Evolutionary conservation across 352 stramenopile genomes (phyloP).

Genomic region (Globisporangium cylindrosporum): DNA sequence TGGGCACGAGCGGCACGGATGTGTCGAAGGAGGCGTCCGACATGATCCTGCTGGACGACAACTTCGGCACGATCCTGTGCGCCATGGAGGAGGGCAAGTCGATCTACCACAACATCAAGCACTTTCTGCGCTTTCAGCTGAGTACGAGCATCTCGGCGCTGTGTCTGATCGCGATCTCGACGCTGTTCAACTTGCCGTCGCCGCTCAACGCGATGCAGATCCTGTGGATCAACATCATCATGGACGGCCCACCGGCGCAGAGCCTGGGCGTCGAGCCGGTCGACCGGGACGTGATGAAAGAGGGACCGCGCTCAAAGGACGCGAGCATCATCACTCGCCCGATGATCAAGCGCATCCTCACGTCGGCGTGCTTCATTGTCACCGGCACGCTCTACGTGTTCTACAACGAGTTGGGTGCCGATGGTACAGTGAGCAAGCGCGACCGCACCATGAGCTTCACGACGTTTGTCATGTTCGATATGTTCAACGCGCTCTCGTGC

Average conservation of each 20-base stretch:
- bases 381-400: conserved; percentile 83
- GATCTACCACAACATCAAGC: conserved; percentile 96
- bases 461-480: conserved; percentile 98
- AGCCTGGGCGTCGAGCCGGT: conserved; percentile 87
- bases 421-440: conserved; percentile 89
- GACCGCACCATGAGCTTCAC: conserved; percentile 99
- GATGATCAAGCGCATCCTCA: conserved; percentile 69
- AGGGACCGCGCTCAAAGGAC: conserved; percentile 73
- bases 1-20: conserved; percentile 97
- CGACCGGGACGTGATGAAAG: conserved; percentile 83
- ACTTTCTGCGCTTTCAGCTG: conserved; percentile 97
- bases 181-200: conserved; percentile 57
- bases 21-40: conserved; percentile 98
- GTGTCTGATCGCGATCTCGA: conserved; percentile 71
- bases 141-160: conserved; percentile 95
- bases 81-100: conserved; percentile 94
- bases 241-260: conserved; percentile 89
- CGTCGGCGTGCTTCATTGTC: conserved; percentile 75
- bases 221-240: conserved; percentile 98
- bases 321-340: conserved; percentile 72
- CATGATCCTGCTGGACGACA: conserved; percentile 98
- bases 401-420: conserved; percentile 78
- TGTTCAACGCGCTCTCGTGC: conserved; percentile 97
- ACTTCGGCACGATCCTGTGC: conserved; percentile 95
- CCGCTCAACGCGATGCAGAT: conserved; percentile 96